A percentile compares a stretch with the other conserved stretches of the same genome.
Evolutionary conservation across 257 asterid genomes (phyloP).

Genomic region (Solanum neorickii): DNA sequence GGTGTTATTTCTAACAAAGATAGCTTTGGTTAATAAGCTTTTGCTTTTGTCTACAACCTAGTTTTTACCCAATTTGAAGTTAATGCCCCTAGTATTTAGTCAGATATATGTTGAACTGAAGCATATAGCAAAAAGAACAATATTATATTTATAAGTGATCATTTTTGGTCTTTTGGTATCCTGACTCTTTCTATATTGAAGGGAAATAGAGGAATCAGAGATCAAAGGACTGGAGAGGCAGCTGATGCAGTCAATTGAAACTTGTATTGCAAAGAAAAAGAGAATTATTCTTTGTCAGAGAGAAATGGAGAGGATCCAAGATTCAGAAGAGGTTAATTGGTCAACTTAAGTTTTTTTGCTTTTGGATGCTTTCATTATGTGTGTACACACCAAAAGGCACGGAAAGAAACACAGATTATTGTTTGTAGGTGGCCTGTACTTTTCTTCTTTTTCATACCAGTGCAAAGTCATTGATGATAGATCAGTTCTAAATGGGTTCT

Average conservation of each 20-base stretch:
- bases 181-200: conserved; percentile 13
- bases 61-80: background rate
- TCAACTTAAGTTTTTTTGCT: background rate
- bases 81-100: background rate
- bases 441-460: background rate
- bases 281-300: conserved; percentile 70
- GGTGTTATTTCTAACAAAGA: background rate
- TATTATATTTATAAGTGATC: background rate
- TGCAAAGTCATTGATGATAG: background rate
- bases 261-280: conserved; percentile 90
- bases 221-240: conserved; percentile 91
- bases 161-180: conserved; percentile 1
- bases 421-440: background rate
- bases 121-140: background rate
- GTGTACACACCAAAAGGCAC: background rate
- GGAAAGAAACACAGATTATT: background rate
- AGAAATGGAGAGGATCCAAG: conserved; percentile 88
- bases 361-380: background rate
- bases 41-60: background rate
- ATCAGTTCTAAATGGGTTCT: background rate
- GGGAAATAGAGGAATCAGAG: conserved; percentile 95
- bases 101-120: background rate
- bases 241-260: conserved; percentile 93
- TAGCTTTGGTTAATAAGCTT: background rate
- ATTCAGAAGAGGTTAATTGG: conserved; percentile 73